These are phyloP conservation scores for Brassica balearica DNA, from an alignment of 441 rosid genomes.

Conservation along the genomic window DNA sequence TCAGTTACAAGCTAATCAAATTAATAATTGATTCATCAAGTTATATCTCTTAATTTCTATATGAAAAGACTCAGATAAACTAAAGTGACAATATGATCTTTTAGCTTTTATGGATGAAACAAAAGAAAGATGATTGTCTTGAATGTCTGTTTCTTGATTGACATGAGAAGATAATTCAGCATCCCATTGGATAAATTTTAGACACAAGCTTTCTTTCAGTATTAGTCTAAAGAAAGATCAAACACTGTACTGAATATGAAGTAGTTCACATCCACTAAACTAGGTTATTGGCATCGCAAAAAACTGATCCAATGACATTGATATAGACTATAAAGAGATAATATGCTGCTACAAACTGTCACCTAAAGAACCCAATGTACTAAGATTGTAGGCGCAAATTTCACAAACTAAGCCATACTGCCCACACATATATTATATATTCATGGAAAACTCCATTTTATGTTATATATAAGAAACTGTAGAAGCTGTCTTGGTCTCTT, in stretches of 20 bases:
- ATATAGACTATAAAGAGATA: neutral
- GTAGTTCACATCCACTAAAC: constrained; percentile 11
- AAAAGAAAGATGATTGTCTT: constrained; percentile 1
- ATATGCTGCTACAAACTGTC: neutral
- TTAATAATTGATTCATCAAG: neutral
- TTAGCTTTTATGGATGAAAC: neutral
- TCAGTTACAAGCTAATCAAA: constrained; percentile 1
- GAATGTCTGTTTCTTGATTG: neutral
- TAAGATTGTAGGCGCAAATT: neutral
- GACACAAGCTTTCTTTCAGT: neutral
- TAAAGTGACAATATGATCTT: neutral
- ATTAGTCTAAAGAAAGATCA: neutral
- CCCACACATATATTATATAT: neutral
- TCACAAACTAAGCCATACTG: neutral
- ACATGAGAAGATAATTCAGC: constrained; percentile 7
- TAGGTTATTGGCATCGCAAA: neutral
- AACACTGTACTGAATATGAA: neutral
- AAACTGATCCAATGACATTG: neutral
- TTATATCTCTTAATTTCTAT: neutral
- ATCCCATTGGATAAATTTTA: neutral
- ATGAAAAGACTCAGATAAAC: constrained; percentile 1
- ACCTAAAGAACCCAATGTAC: neutral
- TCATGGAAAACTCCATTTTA: neutral
- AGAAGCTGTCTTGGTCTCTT: neutral
- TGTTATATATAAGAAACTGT: neutral